Base-by-base conservation (phyloP, 2,329 filamentous ascomycete species). In the Ophiostoma sp. region DNA sequence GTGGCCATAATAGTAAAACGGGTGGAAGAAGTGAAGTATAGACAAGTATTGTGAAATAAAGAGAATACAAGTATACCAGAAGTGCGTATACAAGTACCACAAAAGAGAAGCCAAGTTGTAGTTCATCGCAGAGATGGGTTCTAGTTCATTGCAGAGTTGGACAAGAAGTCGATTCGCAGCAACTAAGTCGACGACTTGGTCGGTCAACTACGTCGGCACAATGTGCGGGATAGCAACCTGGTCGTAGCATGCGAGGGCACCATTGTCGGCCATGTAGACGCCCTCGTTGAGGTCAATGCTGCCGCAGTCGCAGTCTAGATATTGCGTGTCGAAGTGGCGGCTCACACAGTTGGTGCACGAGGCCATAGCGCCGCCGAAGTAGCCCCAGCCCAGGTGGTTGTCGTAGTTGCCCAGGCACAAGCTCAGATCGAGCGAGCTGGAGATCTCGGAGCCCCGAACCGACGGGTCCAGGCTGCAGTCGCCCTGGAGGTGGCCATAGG, bases 331-430 rank as follows among this genome's bases (percentile, higher is more conserved):
- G 4, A 40, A 58, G 45, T 4, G 16, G 58, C 67, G 67, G 41
- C 69, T 70, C 7, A 3, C 49, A 40, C 71, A 72, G 44, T 63
- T 63, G 2, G 8, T 55, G 55, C 71, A 72, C 5, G 71, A 71
- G 0, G 65, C 66, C 65, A 71, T 70, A 4, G 69, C 68, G 16
- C 67, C 67, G 40, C 71, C 71, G 11, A 55, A 36, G 55, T 63
- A 62, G 64, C 66, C 69, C 70, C 70, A 72, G 14, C 11, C 65
- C 0, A 72, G 60, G 2, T 70, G 49, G 66, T 69, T 67, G 49
- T 69, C 41, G 63, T 66, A 72, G 67, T 72, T 72, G 62, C 66
- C 71, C 2, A 72, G 52, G 18, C 71, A 72, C 12, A 66, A 67
- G 38, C 27, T 69, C 5, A 72, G 67, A 45, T 72, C 64, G 8